Evolutionary conservation across 2,329 filamentous ascomycete species (phyloP).

Genomic region (Monilinia polystroma): DNA sequence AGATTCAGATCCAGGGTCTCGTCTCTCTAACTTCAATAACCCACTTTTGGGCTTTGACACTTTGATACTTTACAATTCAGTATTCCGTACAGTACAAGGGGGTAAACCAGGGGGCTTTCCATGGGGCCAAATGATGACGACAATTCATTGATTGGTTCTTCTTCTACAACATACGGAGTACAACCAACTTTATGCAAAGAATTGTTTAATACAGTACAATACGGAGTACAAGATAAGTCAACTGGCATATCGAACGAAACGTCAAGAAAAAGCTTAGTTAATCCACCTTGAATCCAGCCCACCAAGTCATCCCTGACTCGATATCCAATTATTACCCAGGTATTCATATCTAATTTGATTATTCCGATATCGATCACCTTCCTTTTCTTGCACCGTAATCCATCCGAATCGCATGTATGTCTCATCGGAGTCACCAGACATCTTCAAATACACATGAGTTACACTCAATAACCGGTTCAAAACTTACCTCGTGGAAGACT

Average conservation of each 20-base stretch:
- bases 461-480: constrained; percentile 20
- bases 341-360: neutral
- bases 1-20: constrained; percentile 6
- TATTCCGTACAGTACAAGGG: neutral
- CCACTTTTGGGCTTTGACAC: too few species aligned
- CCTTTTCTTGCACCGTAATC: neutral
- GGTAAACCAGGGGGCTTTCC: neutral
- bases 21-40: neutral
- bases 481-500: constrained; percentile 29
- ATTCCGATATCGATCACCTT: constrained; percentile 6
- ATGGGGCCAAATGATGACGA: constrained; percentile 7
- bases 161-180: too few species aligned
- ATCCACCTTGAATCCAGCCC: neutral
- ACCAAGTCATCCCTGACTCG: constrained; percentile 7
- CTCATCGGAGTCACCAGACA: constrained; percentile 34
- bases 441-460: constrained; percentile 20
- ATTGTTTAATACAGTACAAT: neutral
- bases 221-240: too few species aligned
- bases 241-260: neutral
- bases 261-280: neutral
- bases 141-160: neutral
- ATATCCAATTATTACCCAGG: neutral
- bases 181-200: neutral
- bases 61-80: too few species aligned
- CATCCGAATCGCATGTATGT: constrained; percentile 36